Conservation (phyloP, 495 filamentous ascomycete genomes). For the Paragyromitra xinjiangensis region DNA sequence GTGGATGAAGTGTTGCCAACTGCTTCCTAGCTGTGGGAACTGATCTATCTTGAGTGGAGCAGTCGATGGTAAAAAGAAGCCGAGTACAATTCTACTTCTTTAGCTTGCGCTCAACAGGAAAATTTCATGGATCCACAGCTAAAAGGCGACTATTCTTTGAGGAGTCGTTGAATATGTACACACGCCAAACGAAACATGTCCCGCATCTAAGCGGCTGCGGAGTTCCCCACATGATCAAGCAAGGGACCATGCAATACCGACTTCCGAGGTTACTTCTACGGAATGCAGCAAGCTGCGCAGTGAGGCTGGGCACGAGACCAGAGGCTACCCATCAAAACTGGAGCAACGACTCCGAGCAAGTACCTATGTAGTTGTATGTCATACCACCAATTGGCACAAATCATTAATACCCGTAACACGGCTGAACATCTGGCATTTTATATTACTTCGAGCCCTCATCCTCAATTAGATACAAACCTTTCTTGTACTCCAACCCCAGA, state of each 20-base stretch:
- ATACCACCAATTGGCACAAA: not conserved
- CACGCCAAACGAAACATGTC: constrained; percentile 16
- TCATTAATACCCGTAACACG: not conserved
- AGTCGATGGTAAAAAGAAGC: too few species aligned
- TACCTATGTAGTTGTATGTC: too few species aligned
- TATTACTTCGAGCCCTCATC: not conserved
- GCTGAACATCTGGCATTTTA: not conserved
- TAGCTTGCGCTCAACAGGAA: too few species aligned
- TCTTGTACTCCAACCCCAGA: not conserved
- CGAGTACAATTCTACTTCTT: too few species aligned
- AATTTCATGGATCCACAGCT: too few species aligned
- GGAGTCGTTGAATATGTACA: not conserved
- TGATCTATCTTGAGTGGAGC: not conserved
- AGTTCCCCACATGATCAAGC: constrained; percentile 1
- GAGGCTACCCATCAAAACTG: too few species aligned
- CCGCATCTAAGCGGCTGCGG: constrained; percentile 42
- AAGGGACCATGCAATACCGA: constrained; percentile 1
- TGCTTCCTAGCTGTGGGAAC: not conserved
- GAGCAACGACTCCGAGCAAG: too few species aligned
- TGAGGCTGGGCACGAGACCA: too few species aligned
- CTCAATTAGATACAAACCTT: not conserved
- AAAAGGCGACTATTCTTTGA: not conserved
- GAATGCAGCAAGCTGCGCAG: too few species aligned
- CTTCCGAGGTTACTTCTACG: constrained; percentile 27
- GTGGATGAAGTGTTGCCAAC: not conserved